Conservation (phyloP, 2,329 filamentous ascomycete genomes). For the Cercospora sojina region DNA sequence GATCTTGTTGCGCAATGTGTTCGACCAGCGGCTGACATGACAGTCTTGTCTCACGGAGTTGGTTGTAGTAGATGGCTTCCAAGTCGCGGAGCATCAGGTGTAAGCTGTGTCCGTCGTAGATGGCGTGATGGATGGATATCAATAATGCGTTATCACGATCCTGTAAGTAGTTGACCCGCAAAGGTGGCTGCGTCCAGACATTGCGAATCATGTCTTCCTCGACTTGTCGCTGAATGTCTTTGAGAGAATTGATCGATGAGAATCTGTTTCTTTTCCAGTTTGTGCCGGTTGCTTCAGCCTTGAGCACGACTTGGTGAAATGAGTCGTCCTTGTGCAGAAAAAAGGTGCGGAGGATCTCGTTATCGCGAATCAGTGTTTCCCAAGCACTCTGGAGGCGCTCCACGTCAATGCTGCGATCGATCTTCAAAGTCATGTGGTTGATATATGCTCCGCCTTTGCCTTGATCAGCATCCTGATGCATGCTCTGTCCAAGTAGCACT, state of each 20-base stretch:
- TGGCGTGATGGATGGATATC: slow-evolving; percentile 17
- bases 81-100: slow-evolving; percentile 19
- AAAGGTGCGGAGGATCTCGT: slow-evolving; percentile 19
- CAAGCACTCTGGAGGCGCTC: slow-evolving; percentile 10
- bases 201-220: slow-evolving; percentile 10
- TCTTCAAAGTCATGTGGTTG: slow-evolving; percentile 15
- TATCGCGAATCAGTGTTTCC: slow-evolving; percentile 10
- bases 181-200: slow-evolving; percentile 6
- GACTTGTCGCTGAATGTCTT: slow-evolving; percentile 3
- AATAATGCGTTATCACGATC: not conserved
- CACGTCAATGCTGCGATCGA: slow-evolving; percentile 8
- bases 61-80: slow-evolving; percentile 3
- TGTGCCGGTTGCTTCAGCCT: not conserved
- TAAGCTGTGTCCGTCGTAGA: slow-evolving; percentile 19
- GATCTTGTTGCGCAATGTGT: slow-evolving; percentile 15
- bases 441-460: slow-evolving; percentile 18
- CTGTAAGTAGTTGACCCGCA: not conserved
- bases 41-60: not conserved
- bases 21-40: slow-evolving; percentile 12
- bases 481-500: slow-evolving; percentile 12
- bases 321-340: slow-evolving; percentile 11
- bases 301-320: slow-evolving; percentile 20
- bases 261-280: not conserved
- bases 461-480: slow-evolving; percentile 9
- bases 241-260: not conserved